Evolutionary conservation across 805 yeast genomes (phyloP).

Genomic region (Lipomyces spencermartinsiae): DNA sequence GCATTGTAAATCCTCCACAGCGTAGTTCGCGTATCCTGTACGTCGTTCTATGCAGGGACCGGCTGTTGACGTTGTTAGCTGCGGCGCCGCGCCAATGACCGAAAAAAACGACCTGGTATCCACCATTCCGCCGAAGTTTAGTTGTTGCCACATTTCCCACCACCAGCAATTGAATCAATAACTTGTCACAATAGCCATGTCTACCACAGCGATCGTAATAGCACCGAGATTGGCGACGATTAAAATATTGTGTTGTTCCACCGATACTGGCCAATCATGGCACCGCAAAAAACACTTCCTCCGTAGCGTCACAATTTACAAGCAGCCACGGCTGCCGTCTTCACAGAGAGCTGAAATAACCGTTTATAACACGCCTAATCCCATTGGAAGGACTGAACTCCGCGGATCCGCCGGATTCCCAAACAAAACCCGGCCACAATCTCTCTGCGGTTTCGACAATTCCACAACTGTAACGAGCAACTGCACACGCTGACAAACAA

Average conservation of each 20-base stretch:
- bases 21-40: background rate
- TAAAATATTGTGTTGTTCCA: background rate
- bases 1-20: background rate
- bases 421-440: background rate
- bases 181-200: background rate
- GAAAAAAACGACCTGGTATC: too few relatives aligned
- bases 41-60: background rate
- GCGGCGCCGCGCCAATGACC: background rate
- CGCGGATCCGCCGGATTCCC: background rate
- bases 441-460: background rate
- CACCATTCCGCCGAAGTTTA: background rate
- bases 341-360: background rate
- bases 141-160: background rate
- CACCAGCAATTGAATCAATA: background rate
- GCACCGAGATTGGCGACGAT: background rate
- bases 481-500: slow-evolving; percentile 5
- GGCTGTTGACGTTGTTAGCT: background rate
- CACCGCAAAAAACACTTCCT: too few relatives aligned
- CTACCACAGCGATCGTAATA: background rate
- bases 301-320: background rate
- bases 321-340: background rate
- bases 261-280: background rate
- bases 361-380: background rate
- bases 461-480: background rate
- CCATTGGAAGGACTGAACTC: background rate